phyloP scores from a whole-genome alignment of 148 eudicot species.

The Rhododendron simsii region DNA sequence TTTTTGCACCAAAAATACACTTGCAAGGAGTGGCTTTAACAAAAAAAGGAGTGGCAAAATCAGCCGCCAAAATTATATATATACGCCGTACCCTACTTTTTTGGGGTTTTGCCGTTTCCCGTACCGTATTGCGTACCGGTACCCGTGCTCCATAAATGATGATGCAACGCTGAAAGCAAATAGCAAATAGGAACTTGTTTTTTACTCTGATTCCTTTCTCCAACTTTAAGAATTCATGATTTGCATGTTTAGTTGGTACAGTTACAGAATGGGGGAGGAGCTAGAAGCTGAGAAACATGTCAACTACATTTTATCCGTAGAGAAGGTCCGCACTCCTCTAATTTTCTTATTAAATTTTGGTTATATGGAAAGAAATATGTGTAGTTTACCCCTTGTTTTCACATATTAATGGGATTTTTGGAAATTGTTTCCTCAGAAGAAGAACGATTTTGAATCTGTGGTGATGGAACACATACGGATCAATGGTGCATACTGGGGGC shows the following conservation, averaged over 20 bases:
- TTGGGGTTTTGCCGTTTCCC: no score
- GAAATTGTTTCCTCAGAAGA: slow-evolving; percentile 37
- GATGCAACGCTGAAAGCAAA: no score
- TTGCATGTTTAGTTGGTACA: neutral
- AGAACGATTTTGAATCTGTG: slow-evolving; percentile 72
- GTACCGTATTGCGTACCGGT: no score
- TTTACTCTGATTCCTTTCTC: neutral
- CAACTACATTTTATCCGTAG: slow-evolving; percentile 60
- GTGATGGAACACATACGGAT: slow-evolving; percentile 81
- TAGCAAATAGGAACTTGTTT: neutral
- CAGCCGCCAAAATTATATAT: no score
- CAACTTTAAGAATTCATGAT: neutral
- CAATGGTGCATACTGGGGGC: slow-evolving; percentile 98
- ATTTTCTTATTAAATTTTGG: neutral
- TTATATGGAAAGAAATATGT: neutral
- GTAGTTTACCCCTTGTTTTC: slow-evolving; percentile 2
- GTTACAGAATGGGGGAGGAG: slow-evolving; percentile 51
- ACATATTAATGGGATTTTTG: neutral
- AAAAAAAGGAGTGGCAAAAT: no score
- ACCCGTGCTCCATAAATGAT: no score
- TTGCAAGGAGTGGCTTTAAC: no score
- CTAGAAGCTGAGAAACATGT: slow-evolving; percentile 60
- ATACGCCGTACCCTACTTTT: no score
- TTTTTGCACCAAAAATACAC: no score
- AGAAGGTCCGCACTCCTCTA: slow-evolving; percentile 42